Base-by-base conservation (phyloP, 2,329 filamentous ascomycete genomes). In the Gaeumannomyces tritici region DNA sequence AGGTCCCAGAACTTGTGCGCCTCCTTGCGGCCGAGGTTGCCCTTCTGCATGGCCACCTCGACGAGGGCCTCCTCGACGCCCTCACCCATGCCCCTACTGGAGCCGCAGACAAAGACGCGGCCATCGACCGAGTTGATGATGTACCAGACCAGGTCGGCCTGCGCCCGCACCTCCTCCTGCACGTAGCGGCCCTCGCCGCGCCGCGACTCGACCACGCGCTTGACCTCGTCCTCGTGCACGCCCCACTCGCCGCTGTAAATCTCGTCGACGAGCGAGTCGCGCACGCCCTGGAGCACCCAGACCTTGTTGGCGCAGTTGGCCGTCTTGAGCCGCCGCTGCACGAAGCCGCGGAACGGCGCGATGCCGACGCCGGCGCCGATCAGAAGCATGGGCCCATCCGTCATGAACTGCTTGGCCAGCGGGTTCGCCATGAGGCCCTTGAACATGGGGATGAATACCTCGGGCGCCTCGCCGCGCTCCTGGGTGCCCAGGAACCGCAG, bases 231-330 rank as follows among this genome's bases (percentile, higher is more conserved):
- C 72, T 97, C 93, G 70, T 96, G 90, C 2, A 95, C 91, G 60
- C 95, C 95, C 84, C 96, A 96, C 74, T 99, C 95, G 68, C 95
- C 95, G 63, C 88, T 91, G 79, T 99, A 99, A 55, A 99, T 87
- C 76, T 99, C 95, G 71, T 99, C 95, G 27, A 98, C 85, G 55
- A 96, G 85, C 29, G 90, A 92, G 76, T 99, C 95, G n/a, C 93
- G 89, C 57, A 96, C 87, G 54, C 93, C 93, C 76, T 97, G 93
- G 57, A 97, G 84, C 57, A 97, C 90, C 93, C 93, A 97, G 69
- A 97, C 93, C 78, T 97, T 97, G 81, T 97, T 97, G 66, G 91
- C 92, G 72, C 93, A 96, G 77, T 96, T 97, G 71, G 93, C 93
- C 65, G 92, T 95, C 81, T 93, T 93, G 63, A 97, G 82, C 15